Base-by-base conservation (phyloP, 495 filamentous ascomycete genomes). In the Chlorociboria aeruginascens region DNA sequence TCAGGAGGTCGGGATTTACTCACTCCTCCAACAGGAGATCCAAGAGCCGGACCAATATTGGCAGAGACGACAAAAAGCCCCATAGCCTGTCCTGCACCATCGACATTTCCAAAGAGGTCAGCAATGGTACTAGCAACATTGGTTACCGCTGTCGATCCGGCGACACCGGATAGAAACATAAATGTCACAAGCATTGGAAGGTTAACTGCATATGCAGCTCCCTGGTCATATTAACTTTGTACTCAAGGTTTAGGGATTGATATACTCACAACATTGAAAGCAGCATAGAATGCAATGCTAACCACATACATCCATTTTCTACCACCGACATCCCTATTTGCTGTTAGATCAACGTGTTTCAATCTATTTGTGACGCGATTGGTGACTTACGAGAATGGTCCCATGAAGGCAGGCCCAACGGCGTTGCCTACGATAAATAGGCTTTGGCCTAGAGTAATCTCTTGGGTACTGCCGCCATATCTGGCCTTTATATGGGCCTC, bases 381-480 rank as follows among this genome's bases (percentile, higher is more conserved):
- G 34, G 44, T 37, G 52, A 86, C 69, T 61, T 87, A 85, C 55
- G 73, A 78, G 13, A 83, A 62, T 16, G 82, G 81, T 46, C 79
- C 79, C 72, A 81, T 83, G 9, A 85, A 62, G 54, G 83, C 59
- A 34, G 76, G 81, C 31, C 79, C 78, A 51, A 85, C 58, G 13
- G 82, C 82, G 56, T 85, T 85, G 3, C 85, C 85, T n/a, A 86
- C 46, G 31, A 89, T 82, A 65, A 86, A 90, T 46, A 87, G 66
- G 32, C 82, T 86, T 29, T 89, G 66, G 29, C 83, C 84, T 0
- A 87, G 66, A 28, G 79, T 81, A 12, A 77, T 74, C 3, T 86
- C 64, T 45, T 80, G 64, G 4, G 59, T 57, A 9, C 55, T 60
- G 8, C 57, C 57, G 20, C 61, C 64, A 43, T 58, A 65, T 44